Base-by-base conservation (phyloP, 2,329 filamentous ascomycete genomes). In the Albifimbria verrucaria region DNA sequence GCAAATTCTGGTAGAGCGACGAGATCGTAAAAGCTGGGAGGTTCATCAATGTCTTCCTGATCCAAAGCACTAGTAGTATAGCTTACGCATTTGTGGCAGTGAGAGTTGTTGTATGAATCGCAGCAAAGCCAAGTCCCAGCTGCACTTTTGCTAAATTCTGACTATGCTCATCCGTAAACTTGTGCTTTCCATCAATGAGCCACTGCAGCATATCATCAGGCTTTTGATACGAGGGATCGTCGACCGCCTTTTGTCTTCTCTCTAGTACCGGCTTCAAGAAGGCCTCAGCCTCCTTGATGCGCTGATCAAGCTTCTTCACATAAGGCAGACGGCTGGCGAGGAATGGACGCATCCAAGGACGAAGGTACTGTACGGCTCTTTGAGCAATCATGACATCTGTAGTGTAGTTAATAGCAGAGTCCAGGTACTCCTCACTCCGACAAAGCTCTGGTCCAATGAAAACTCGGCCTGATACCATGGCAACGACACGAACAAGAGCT, bases 61-160 rank as follows among this genome's bases (percentile, higher is more conserved):
- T n/a, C n/a, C n/a, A n/a, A n/a, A n/a, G n/a, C n/a, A n/a, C n/a
- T n/a, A n/a, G n/a, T n/a, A n/a, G 15, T 20, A 39, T 18, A 12
- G 59, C 70, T 56, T 56, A 74, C 70, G 58, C 76, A 54, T 71
- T 82, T 2, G 76, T 78, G 0, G 72, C 57, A 0, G 75, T 69
- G 43, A 76, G 60, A 0, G 75, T 73, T 0, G 77, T 81, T 0
- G 78, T 80, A 54, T 80, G 77, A 22, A 83, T 81, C 2, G 79
- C 74, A 0, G 77, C 77, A 49, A 80, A 76, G 42, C 68, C 73
- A 9, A 81, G 58, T 0, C 66, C 62, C 4, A 80, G 67, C 60
- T 79, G 72, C 12, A 75, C 62, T 39, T 65, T 66, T 3, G 76
- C 71, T 12, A 78, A 61, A 39, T 71, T 65, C 45, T 68, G 64